A percentile compares a stretch with the other conserved stretches of the same genome.
These are phyloP conservation scores for Digitaria exilis DNA, from an alignment of 202 grass and related monocot species.

Conservation along the genomic window DNA sequence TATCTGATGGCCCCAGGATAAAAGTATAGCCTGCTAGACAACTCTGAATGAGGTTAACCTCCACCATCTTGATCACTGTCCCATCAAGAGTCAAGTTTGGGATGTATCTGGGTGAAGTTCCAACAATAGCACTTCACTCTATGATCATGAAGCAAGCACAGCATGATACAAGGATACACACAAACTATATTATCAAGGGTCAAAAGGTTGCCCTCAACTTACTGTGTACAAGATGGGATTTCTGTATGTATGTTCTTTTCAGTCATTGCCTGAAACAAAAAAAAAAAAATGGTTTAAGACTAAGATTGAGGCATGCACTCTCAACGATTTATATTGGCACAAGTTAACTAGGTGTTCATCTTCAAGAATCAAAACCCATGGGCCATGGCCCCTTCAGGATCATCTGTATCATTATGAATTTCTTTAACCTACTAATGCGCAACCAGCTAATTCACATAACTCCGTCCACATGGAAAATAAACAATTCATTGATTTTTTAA, in stretches of 20 bases:
- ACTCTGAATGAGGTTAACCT: slow-evolving; percentile 58
- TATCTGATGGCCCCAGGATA: slow-evolving; percentile 67
- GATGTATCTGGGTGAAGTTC: slow-evolving; percentile 66
- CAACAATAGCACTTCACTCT: slow-evolving; percentile 31
- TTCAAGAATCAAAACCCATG: slow-evolving; percentile 25
- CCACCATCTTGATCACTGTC: slow-evolving; percentile 68
- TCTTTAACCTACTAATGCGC: not conserved
- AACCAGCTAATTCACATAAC: slow-evolving; percentile 31
- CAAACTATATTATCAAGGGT: slow-evolving; percentile 12
- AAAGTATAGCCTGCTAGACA: slow-evolving; percentile 73
- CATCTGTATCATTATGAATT: not conserved
- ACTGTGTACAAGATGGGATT: slow-evolving; percentile 79
- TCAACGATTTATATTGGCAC: slow-evolving; percentile 4
- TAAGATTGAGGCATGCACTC: slow-evolving; percentile 22
- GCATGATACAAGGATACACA: slow-evolving; percentile 23
- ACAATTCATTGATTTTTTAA: slow-evolving; percentile 13
- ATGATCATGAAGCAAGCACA: slow-evolving; percentile 17
- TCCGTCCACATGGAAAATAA: slow-evolving; percentile 24
- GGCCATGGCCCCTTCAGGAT: not conserved
- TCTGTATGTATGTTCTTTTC: slow-evolving; percentile 69
- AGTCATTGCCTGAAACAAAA: slow-evolving; percentile 61
- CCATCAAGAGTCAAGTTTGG: slow-evolving; percentile 74
- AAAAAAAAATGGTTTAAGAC: slow-evolving; percentile 1
- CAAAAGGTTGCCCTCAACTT: slow-evolving; percentile 47
- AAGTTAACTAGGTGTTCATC: slow-evolving; percentile 9